Evolutionary conservation across 331 rosid genomes (phyloP), one percentile per base, ranked within the genome.

Genomic region (Dryas integrifolia): DNA sequence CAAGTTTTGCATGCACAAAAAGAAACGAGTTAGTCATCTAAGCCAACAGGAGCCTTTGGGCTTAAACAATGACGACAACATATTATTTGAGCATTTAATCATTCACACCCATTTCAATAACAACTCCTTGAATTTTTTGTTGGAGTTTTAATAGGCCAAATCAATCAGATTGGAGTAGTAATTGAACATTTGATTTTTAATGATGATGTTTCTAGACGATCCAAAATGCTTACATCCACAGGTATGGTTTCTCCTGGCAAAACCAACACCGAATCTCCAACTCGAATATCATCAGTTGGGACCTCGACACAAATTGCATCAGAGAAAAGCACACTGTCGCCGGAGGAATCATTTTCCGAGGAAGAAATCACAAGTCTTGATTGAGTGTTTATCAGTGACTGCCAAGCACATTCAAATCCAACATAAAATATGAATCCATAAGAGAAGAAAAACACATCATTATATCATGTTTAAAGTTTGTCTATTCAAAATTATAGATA

Each of bases 201-300:
- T 26, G 63, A 4, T 0, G 43, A 4, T 58, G 35, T 39, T 5
- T 60, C 46, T 11, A 3, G 46, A 68, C 64, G 80, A 72, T 80
- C 74, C 63, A 72, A 77, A 73, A 65, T 80, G 63, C 96, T 91
- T 86, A 91, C 98, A 81, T 94, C 98, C 75, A 91, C 85, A 40
- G 96, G 97, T 81, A 95, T 83, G 78, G 96, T 92, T 82, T 95
- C 99, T 69, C 99, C 99, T 21, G 99, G 97, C 62, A 95, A 82
- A 84, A 95, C 96, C 88, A 95, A 83, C 68, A 95, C 89, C 0
- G 96, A 91, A 70, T 95, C 97, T 73, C 99, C 97, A 59, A 89
- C 88, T 78, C 97, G 92, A 80, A 95, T 82, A 79, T 92, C 96
- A 81, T 95, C 98, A 69, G 96, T 95, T 48, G 96, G 90, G 76